phyloP scores from a whole-genome alignment of 495 filamentous ascomycete species.

The Tuber melanosporum region DNA sequence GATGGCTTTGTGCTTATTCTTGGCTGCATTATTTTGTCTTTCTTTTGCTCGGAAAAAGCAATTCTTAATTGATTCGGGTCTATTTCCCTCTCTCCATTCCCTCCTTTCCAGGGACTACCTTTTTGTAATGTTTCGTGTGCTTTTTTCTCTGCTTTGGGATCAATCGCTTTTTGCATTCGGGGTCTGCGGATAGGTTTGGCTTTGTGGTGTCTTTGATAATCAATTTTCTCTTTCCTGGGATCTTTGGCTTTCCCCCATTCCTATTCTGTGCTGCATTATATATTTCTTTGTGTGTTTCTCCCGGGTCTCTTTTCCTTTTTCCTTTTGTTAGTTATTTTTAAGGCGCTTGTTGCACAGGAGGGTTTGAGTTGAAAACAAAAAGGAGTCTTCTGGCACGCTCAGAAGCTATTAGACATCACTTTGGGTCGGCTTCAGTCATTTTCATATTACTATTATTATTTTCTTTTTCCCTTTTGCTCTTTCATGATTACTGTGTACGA shows the following conservation, averaged over 20 bases:
- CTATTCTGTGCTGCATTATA: conserved; percentile 31
- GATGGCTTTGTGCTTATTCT: conserved; percentile 5
- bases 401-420: background rate
- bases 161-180: conserved; percentile 17
- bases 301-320: background rate
- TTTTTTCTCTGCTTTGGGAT: conserved; percentile 14
- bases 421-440: background rate
- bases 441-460: background rate
- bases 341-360: conserved; percentile 9
- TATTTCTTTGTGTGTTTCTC: conserved; percentile 18
- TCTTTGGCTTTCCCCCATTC: conserved; percentile 36
- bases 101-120: conserved; percentile 14
- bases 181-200: conserved; percentile 26
- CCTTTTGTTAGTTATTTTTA: background rate
- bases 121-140: conserved; percentile 6
- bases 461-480: background rate
- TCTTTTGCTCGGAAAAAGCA: conserved; percentile 5
- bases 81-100: conserved; percentile 16
- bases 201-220: conserved; percentile 37
- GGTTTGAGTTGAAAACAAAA: conserved; percentile 14
- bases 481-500: background rate
- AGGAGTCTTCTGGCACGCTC: conserved; percentile 18
- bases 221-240: conserved; percentile 42
- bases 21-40: conserved; percentile 6
- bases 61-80: conserved; percentile 30